Evolutionary conservation across 345 rosid genomes (phyloP).

Genomic region (Carallia pectinifolia): DNA sequence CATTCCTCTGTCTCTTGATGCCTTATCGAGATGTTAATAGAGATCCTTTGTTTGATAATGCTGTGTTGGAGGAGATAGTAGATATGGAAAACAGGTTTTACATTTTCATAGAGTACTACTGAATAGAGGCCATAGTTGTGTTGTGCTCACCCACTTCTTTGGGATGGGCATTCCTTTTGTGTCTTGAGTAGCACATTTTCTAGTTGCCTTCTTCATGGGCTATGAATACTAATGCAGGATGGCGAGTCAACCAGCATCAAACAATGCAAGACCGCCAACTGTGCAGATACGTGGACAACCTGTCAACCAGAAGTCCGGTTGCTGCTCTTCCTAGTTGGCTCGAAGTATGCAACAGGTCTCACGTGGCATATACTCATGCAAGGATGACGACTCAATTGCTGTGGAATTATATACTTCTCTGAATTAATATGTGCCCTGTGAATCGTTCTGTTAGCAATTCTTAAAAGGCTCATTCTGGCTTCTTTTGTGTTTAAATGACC

Average conservation of each 20-base stretch:
- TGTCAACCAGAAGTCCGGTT: constrained; percentile 84
- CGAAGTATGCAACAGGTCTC: constrained; percentile 1
- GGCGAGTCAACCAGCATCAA: constrained; percentile 89
- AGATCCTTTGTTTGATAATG: no score
- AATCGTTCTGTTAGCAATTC: constrained; percentile 6
- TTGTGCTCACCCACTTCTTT: background rate
- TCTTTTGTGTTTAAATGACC: background rate
- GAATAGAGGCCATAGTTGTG: background rate
- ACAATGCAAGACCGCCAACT: constrained; percentile 75
- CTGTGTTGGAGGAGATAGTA: no score
- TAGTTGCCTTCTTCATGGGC: background rate
- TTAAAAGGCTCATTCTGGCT: background rate
- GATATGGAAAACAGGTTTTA: background rate
- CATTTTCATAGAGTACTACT: background rate
- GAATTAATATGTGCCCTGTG: constrained; percentile 10
- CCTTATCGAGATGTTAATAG: no score
- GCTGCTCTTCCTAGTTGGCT: constrained; percentile 75
- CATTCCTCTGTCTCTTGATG: background rate
- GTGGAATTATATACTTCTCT: constrained; percentile 5
- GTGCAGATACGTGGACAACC: constrained; percentile 97
- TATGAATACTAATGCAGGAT: constrained; percentile 50
- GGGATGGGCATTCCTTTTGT: background rate
- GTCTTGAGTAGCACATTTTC: background rate
- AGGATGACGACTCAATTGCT: constrained; percentile 8
- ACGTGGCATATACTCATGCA: background rate